Evolutionary conservation across 768 basidiomycete species (phyloP).

Genomic region (Butyriboletus loyo): DNA sequence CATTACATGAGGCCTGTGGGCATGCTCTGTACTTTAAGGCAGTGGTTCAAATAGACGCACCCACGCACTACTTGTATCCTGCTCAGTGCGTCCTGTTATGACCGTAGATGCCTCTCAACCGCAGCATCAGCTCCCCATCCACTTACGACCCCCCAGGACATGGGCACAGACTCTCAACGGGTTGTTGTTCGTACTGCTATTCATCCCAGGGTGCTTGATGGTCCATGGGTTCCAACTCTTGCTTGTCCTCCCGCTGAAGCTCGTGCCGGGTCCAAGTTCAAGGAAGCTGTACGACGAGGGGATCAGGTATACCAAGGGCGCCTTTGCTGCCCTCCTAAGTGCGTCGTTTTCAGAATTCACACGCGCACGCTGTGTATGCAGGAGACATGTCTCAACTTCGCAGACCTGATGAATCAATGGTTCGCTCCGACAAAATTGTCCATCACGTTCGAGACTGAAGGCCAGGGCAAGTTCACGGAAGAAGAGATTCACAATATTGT

Average conservation of each 20-base stretch:
- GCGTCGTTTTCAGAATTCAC: constrained; percentile 27
- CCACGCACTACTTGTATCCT: background rate
- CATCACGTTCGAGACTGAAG: constrained; percentile 71
- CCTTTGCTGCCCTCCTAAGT: constrained; percentile 76
- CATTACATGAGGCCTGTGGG: constrained; percentile 13
- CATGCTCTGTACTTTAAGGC: background rate
- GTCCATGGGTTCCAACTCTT: constrained; percentile 73
- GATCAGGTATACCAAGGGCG: constrained; percentile 78
- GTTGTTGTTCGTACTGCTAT: constrained; percentile 52
- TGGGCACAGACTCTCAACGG: constrained; percentile 52
- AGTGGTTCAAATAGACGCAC: constrained; percentile 9
- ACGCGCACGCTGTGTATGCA: background rate
- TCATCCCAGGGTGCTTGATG: constrained; percentile 63
- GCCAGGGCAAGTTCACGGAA: constrained; percentile 58
- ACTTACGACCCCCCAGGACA: constrained; percentile 47
- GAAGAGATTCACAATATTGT: constrained; percentile 59
- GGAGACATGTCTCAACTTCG: background rate
- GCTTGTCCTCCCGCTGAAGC: constrained; percentile 61
- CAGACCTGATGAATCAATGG: constrained; percentile 78
- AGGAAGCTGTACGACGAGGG: constrained; percentile 61
- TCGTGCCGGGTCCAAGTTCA: constrained; percentile 59
- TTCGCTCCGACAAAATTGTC: constrained; percentile 75
- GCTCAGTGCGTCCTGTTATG: constrained; percentile 16
- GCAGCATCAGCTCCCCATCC: constrained; percentile 49
- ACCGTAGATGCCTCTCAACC: constrained; percentile 10